Base-by-base conservation (phyloP, 306 rosid species). In the Sindora glabra region DNA sequence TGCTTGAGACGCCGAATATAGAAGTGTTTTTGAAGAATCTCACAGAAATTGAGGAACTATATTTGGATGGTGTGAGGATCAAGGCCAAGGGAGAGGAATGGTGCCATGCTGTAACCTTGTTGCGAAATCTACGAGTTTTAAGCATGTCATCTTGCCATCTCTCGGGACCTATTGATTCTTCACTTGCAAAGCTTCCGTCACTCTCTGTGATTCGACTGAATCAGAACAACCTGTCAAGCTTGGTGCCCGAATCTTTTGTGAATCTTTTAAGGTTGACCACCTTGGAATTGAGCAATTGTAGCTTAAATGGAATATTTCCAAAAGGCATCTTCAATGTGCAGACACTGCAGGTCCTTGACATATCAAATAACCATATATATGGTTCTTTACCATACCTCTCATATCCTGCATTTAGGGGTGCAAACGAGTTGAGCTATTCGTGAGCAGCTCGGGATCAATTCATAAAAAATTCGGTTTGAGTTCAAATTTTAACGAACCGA, bases 31-130 rank as follows among this genome's bases (percentile, higher is more conserved):
- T 77, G 27, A 60, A 48, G 4, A 77, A 76, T 26, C 50, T 86
- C 10, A 11, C 62, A 0, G 18, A 46, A 23, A 64, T 83, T 22
- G 1, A 1, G 1, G 56, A 51, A 22, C 19, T 80, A 1, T 6
- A 41, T 68, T 65, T 86, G 0, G 82, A 83, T 69, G 60, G 72
- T 24, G 49, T 72, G 0, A 10, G 3, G 0, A 59, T 78, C 40
- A 58, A 79, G 22, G 37, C 47, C 2, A 2, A 0, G 7, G 83
- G 78, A 25, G 15, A 55, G 1, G 49, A 80, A 14, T 83, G 89
- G 95, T 4, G 81, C 16, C 44, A 44, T 29, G 52, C 61, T 1
- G 15, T 77, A 40, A 17, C 62, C 10, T 59, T 46, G 5, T 0
- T 69, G 37, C 33, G 30, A 12, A 53, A 65, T 0, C 29, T 70